These are phyloP conservation scores for Flaveria sonorensis DNA, from an alignment of 129 eudicot genomes.

Conservation along the genomic window DNA sequence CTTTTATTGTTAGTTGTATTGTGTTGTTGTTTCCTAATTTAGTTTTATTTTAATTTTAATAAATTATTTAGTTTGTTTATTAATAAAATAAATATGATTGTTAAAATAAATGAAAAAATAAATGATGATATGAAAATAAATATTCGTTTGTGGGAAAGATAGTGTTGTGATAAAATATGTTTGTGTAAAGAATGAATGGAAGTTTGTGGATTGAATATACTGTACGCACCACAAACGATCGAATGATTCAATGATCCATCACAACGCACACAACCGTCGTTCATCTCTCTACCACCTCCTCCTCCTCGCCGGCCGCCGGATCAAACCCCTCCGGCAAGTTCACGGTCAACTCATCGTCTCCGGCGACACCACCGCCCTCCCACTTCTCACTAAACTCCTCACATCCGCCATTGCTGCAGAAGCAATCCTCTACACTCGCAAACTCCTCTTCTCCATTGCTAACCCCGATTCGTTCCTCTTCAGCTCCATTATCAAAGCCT, in stretches of 20 bases:
- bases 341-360: slow-evolving; percentile 52
- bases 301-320: slow-evolving; percentile 47
- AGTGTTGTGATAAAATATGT: too few relatives aligned
- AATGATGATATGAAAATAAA: too few relatives aligned
- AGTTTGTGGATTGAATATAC: too few relatives aligned
- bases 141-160: too few relatives aligned
- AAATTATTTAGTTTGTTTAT: too few relatives aligned
- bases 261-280: slow-evolving; percentile 3
- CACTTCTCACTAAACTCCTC: slow-evolving; percentile 56
- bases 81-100: too few relatives aligned
- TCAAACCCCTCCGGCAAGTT: slow-evolving; percentile 55
- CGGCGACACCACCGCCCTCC: slow-evolving; percentile 41
- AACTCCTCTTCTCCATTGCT: slow-evolving; percentile 43
- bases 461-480: slow-evolving; percentile 59
- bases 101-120: too few relatives aligned
- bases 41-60: too few relatives aligned
- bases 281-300: slow-evolving; percentile 41
- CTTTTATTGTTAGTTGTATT: too few relatives aligned
- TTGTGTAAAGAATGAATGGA: too few relatives aligned
- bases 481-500: slow-evolving; percentile 56
- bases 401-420: slow-evolving; percentile 37
- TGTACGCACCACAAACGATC: too few relatives aligned
- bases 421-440: slow-evolving; percentile 45
- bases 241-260: slow-evolving; percentile 24
- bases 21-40: too few relatives aligned